Conservation (phyloP, 768 basidiomycete genomes). For the Psilocybe tampanensis region DNA sequence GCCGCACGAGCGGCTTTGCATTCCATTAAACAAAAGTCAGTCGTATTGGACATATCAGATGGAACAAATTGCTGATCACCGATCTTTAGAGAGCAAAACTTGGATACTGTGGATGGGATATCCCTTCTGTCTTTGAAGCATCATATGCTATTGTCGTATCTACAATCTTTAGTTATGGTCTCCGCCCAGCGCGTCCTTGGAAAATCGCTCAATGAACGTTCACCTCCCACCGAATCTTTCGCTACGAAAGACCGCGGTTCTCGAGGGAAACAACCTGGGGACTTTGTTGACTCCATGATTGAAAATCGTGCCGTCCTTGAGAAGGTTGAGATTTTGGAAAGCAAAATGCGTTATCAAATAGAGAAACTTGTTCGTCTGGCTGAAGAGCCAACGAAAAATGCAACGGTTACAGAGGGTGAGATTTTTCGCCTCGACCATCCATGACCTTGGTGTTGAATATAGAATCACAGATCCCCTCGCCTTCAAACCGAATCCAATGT, state of each 20-base stretch:
- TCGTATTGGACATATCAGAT: slow-evolving; percentile 11
- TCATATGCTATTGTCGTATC: slow-evolving; percentile 79
- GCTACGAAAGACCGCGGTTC: slow-evolving; percentile 47
- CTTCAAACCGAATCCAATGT: slow-evolving; percentile 88
- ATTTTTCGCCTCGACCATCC: background rate
- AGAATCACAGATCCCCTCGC: slow-evolving; percentile 75
- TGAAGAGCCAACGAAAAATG: slow-evolving; percentile 53
- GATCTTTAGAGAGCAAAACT: slow-evolving; percentile 26
- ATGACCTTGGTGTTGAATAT: background rate
- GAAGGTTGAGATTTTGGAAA: slow-evolving; percentile 83
- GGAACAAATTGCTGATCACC: slow-evolving; percentile 11
- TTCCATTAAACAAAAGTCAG: slow-evolving; percentile 57
- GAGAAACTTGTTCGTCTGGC: slow-evolving; percentile 88
- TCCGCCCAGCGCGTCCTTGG: slow-evolving; percentile 71
- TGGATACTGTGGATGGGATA: slow-evolving; percentile 76
- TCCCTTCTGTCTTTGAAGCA: slow-evolving; percentile 91
- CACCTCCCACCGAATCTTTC: slow-evolving; percentile 54
- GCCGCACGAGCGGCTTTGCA: slow-evolving; percentile 61
- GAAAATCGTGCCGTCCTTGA: slow-evolving; percentile 85
- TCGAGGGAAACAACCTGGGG: slow-evolving; percentile 66
- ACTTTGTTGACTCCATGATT: slow-evolving; percentile 78
- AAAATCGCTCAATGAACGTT: slow-evolving; percentile 55
- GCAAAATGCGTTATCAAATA: slow-evolving; percentile 91
- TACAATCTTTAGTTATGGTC: slow-evolving; percentile 81
- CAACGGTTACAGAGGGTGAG: slow-evolving; percentile 61